Percentiles rank a stretch among this genome's conserved stretches.
phyloP scores from a whole-genome alignment of 495 filamentous ascomycete genomes.

The Mycothermus thermophilus region DNA sequence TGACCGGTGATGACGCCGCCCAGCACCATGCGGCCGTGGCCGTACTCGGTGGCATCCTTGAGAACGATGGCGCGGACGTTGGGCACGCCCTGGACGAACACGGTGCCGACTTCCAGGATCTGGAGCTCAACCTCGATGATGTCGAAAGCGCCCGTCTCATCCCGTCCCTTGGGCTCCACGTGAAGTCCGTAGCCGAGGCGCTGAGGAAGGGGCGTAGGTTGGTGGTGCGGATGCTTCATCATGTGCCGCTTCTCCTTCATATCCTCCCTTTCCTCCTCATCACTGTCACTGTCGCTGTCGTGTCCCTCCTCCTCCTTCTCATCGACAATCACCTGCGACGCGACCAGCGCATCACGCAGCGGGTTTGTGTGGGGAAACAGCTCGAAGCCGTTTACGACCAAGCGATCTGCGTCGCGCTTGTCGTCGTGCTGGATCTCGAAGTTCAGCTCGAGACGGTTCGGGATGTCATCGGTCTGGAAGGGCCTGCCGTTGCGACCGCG shows the following conservation, averaged over 20 bases:
- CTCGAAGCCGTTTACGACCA: constrained; percentile 32
- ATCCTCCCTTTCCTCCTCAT: no score
- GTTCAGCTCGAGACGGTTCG: constrained; percentile 27
- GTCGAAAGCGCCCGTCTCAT: constrained; percentile 22
- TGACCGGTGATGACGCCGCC: constrained; percentile 17
- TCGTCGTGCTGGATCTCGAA: constrained; percentile 27
- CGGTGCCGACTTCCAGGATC: constrained; percentile 35
- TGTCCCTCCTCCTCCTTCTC: constrained; percentile 1
- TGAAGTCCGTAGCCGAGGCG: constrained; percentile 27
- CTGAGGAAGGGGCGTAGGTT: constrained; percentile 11
- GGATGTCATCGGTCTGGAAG: constrained; percentile 13
- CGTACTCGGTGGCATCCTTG: no score
- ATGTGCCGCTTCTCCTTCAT: constrained; percentile 9
- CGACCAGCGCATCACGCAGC: constrained; percentile 14
- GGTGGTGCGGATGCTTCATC: constrained; percentile 6
- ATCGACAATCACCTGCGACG: constrained; percentile 15
- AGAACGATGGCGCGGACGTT: constrained; percentile 31
- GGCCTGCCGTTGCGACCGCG: constrained; percentile 12
- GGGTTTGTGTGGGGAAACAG: constrained; percentile 28
- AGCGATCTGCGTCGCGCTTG: constrained; percentile 16
- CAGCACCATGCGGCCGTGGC: constrained; percentile 30
- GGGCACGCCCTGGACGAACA: constrained; percentile 33
- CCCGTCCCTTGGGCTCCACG: constrained; percentile 11
- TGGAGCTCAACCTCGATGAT: constrained; percentile 32
- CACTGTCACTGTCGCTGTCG: constrained; percentile 7